Base-by-base conservation (phyloP, 805 yeast genomes). In the Schizosaccharomyces octosporus region DNA sequence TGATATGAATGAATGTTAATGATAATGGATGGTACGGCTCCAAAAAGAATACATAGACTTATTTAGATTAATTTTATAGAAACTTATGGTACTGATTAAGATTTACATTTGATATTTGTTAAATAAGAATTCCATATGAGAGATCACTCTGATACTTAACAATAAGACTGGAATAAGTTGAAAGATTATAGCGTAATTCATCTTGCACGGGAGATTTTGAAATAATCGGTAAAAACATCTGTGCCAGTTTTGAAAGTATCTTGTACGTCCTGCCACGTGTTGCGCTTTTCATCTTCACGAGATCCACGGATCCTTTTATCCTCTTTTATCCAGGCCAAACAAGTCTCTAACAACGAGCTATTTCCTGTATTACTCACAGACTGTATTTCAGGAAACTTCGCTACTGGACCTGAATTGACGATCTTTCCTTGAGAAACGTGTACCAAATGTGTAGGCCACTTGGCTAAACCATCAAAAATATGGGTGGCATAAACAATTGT, bases 401-500 rank as follows among this genome's bases (percentile, higher is more conserved):
- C 62, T 21, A 54, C 43, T 1, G 62, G 54, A 11, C 64, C 65
- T 24, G 54, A 19, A 21, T 62, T 59, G 39, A 75, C 65, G 7
- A 80, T 76, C 29, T 71, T 69, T 1, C 97, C 97, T 61, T 80
- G 78, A 66, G 79, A 81, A 64, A 93, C 74, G 71, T 93, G 98
- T 15, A 83, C 76, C 7, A 93, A 75, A 61, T 84, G 76, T 48
- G 94, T 85, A 36, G 97, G 95, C 95, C 97, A 93, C 59, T 77
- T 76, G 15, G 87, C 87, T 62, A 93, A 77, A 0, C 98, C 98
- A 68, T 93, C 98, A 71, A 93, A 93, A 59, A 93, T 93, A 68
- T 93, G 98, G 0, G 98, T 93, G 2, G 97, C 84, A 69, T 93
- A 93, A 3, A 90, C 81, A 45, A 93, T 86, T 59, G 88, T 81